Base-by-base conservation (phyloP, 306 rosid species). In the Quercus wislizeni region DNA sequence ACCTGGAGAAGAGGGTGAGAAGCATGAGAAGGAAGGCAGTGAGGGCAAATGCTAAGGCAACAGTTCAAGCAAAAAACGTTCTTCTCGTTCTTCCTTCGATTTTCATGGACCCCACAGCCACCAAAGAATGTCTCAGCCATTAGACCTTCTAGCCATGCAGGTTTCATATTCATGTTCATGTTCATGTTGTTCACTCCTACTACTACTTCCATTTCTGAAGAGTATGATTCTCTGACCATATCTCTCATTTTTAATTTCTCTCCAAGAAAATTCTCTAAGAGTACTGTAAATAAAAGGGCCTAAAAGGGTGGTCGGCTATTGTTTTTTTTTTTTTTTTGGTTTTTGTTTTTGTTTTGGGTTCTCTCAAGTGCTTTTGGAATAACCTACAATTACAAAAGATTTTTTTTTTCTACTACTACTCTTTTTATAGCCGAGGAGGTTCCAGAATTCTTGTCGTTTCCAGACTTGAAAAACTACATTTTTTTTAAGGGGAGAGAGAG, bases 1-100 rank as follows among this genome's bases (percentile, higher is more conserved):
- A 92, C 98, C 98, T 94, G 97, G 79, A 94, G 96, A 19, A 94
- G 98, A 69, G 98, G 98, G 41, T 94, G 98, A 19, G 89, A 78
- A 41, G 83, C 86, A 84, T 92, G 98, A 20, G 90, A 80, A 56
- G 96, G 87, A 75, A 94, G 87, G 80, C 98, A 94, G 97, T 94
- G 96, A 57, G 94, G 94, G 98, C 98, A 94, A 80, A 94, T 85
- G 87, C 86, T 82, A 79, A 89, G 91, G 87, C 97, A 92, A 82
- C 97, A 94, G 91, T 89, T 89, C 80, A 94, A 80, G 88, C 98
- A 94, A 70, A 92, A 94, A 74, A 94, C 85, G 97, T 94, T 94
- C 92, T 88, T 92, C 88, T 94, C 97, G 94, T 90, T 94, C 94
- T 94, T 94, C 92, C 97, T 84, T 79, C 89, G 91, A 85, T 79